Percentiles rank a stretch among this genome's conserved stretches.
phyloP scores from a whole-genome alignment of 495 filamentous ascomycete species.

The Rostrohypoxylon terebratum region DNA sequence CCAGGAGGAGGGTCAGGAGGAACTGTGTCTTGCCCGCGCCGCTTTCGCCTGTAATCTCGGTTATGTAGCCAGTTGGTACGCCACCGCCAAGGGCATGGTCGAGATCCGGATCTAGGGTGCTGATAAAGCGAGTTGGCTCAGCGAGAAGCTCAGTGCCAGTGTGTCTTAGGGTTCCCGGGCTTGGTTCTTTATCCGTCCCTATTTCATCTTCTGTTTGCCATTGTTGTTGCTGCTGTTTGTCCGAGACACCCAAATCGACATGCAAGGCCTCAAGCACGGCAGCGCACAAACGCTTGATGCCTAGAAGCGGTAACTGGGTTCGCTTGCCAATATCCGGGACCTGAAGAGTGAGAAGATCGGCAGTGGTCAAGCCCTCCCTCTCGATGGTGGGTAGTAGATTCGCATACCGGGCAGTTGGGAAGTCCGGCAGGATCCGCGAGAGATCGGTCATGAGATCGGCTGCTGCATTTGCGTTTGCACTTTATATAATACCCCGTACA shows the following conservation, averaged over 20 bases:
- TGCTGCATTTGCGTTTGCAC: constrained; percentile 21
- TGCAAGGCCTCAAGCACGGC: constrained; percentile 76
- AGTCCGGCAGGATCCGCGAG: constrained; percentile 80
- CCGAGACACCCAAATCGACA: constrained; percentile 65
- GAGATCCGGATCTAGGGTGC: constrained; percentile 79
- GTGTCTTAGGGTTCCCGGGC: constrained; percentile 41
- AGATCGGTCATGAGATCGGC: constrained; percentile 83
- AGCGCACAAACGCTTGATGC: constrained; percentile 75
- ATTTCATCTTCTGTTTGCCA: constrained; percentile 25
- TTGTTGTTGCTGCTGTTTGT: constrained; percentile 39
- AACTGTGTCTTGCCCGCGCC: constrained; percentile 97
- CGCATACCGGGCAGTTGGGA: constrained; percentile 73
- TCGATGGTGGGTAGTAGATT: constrained; percentile 85
- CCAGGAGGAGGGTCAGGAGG: constrained; percentile 82
- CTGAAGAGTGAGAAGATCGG: constrained; percentile 88
- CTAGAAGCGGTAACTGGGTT: constrained; percentile 81
- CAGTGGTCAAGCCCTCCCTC: constrained; percentile 75
- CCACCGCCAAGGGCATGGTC: constrained; percentile 85
- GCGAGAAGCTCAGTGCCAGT: constrained; percentile 56
- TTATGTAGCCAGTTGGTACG: constrained; percentile 84
- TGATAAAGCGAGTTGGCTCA: constrained; percentile 71
- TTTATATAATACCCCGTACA: not conserved
- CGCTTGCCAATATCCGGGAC: constrained; percentile 85
- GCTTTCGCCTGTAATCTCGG: constrained; percentile 93
- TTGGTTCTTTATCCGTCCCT: not conserved